Evolutionary conservation across 805 yeast species (phyloP), one percentile per base, ranked within the genome.

Genomic region (Wickerhamomyces canadensis): DNA sequence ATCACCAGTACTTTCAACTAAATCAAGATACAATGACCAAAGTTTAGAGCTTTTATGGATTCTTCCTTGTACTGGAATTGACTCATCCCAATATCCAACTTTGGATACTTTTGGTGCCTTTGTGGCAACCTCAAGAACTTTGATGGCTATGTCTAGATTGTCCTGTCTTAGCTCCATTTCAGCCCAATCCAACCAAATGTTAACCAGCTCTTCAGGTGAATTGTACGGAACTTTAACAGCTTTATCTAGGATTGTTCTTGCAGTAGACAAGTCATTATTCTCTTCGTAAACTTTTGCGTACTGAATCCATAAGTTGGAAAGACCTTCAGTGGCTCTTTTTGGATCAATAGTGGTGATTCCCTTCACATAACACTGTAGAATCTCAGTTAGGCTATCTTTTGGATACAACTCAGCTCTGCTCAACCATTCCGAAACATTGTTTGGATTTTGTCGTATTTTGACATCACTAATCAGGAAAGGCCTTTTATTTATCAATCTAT

Each of bases 21-120:
- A 53, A 49, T 85, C 95, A 19, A 86, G 54, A 51, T 83, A 85
- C 44, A 75, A 72, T 4, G 74, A 61, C 96, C 96, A 89, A 6
- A 88, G 58, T 35, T 73, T 73, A 29, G 65, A 59, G 5, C 84
- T 76, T 47, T 76, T 78, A 55, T 74, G 79, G 9, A 82, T 48
- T 22, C 85, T 58, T 19, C 71, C 57, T 44, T 81, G 88, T 0
- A 84, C 74, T 12, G 80, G 63, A 3, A 68, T 38, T 0, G 61
- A 46, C 15, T 57, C 51, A 49, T 78, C 79, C 26, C 60, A 55
- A 41, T 59, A 70, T 31, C 57, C 60, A 23, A 48, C 37, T 24
- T 58, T 54, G 1, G 67, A 57, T 13, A 43, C 41, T 31, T 58
- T 56, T 1, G 76, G 70, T 3, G 67, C 61, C 11, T 46, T 45